Evolutionary conservation across 768 basidiomycete genomes (phyloP), one percentile per base, ranked within the genome.

Genomic region (Coprinopsis marcescibilis): DNA sequence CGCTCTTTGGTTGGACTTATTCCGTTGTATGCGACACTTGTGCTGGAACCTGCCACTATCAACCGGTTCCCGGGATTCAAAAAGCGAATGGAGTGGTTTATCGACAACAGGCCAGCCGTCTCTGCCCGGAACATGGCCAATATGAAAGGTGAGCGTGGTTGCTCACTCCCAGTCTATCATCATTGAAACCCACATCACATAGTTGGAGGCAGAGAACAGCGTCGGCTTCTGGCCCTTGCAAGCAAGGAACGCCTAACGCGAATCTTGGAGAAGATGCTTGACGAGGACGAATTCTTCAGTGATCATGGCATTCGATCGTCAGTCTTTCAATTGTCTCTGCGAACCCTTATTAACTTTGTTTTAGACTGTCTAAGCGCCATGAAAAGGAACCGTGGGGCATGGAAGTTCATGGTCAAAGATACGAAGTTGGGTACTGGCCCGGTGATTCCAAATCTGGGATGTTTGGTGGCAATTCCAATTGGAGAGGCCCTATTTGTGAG

Each of bases 381-480:
- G 81, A 92, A 64, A 85, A 92, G 10, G 75, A 87, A 49, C 96
- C 96, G 3, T 99, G 90, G 89, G 86, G 85, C 4, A 96, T 97
- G 78, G 72, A 90, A 51, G 95, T 96, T 39, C 81, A 96, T 51
- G 94, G 92, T 13, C 80, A 97, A 55, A 77, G 83, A 33, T 89
- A 96, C 60, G 89, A 92, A 58, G 90, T 98, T 24, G 78, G 80
- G 26, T 99, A 98, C 66, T 98, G 96, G 96, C 95, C 96, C 1
- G 96, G 94, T 7, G 96, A 99, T 62, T 97, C 95, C 2, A 80
- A 78, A 56, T 93, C 90, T 10, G 94, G 93, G 38, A 99, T 99
- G 95, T 95, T 96, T 64, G 92, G 93, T 43, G 91, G 90, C n/a
- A 94, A 93, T 60, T 93, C 90, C n/a, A 94, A 93, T 55, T 95